Conservation (phyloP, 768 basidiomycete genomes). For the Rhodotorula toruloides region DNA sequence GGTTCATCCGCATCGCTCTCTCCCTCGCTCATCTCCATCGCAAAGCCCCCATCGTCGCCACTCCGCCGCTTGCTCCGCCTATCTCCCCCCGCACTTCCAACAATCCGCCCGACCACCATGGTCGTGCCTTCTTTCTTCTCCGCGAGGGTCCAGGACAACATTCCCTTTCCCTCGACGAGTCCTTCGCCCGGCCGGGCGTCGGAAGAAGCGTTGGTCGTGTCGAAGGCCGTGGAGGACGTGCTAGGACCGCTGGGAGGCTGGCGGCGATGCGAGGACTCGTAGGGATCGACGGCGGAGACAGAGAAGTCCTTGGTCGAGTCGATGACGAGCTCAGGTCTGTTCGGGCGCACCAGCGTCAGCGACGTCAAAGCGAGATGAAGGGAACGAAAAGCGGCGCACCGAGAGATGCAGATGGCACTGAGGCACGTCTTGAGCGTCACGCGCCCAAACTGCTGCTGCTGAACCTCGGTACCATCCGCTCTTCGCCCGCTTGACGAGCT, state of each 20-base stretch:
- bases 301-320: constrained; percentile 37
- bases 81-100: not conserved
- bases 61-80: constrained; percentile 20
- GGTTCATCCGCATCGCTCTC: constrained; percentile 26
- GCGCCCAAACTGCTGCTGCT: constrained; percentile 26
- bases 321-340: constrained; percentile 35
- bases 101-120: constrained; percentile 27
- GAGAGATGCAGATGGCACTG: constrained; percentile 38
- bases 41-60: constrained; percentile 3
- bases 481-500: no score
- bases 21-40: constrained; percentile 12
- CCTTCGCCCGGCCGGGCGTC: constrained; percentile 1
- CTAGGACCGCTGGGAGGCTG: not conserved
- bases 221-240: not conserved
- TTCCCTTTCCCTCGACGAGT: constrained; percentile 39
- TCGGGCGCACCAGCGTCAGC: not conserved
- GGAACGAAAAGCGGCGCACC: constrained; percentile 6
- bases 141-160: constrained; percentile 38
- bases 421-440: constrained; percentile 38
- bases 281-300: constrained; percentile 36
- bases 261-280: constrained; percentile 26
- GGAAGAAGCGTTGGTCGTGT: no score
- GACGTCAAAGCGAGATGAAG: no score
- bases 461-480: not conserved
- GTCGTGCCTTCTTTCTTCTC: constrained; percentile 39